These are phyloP conservation scores for Barnettozyma salicaria DNA, from an alignment of 805 yeast genomes.

Conservation along the genomic window DNA sequence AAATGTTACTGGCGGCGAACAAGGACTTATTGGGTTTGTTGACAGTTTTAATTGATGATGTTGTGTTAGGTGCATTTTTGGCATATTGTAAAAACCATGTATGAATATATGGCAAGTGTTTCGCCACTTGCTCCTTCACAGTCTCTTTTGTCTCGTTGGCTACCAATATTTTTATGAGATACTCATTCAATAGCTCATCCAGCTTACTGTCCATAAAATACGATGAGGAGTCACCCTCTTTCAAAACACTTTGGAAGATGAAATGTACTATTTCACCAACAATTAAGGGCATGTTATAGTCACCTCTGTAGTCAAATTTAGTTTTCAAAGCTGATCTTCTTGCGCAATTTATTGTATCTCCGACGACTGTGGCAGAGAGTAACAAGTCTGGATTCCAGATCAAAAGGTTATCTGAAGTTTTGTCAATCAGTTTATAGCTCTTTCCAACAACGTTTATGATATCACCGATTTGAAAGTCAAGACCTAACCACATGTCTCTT, in stretches of 20 bases:
- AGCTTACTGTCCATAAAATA: conserved; percentile 27
- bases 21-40: conserved; percentile 32
- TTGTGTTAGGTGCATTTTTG: conserved; percentile 25
- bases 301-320: conserved; percentile 57
- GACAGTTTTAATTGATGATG: conserved; percentile 21
- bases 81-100: conserved; percentile 48
- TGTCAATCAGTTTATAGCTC: conserved; percentile 39
- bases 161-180: conserved; percentile 47
- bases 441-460: conserved; percentile 56
- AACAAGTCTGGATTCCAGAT: conserved; percentile 81
- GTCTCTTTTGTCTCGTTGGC: conserved; percentile 44
- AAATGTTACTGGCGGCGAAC: conserved; percentile 53
- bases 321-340: conserved; percentile 61
- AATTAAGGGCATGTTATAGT: conserved; percentile 54
- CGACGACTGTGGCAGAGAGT: conserved; percentile 74
- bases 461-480: conserved; percentile 46
- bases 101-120: conserved; percentile 47
- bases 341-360: conserved; percentile 69
- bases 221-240: conserved; percentile 27
- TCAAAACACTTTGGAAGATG: conserved; percentile 50
- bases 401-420: conserved; percentile 51
- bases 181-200: conserved; percentile 37
- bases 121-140: conserved; percentile 37
- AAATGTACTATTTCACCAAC: conserved; percentile 83
- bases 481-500: conserved; percentile 54